Base-by-base conservation (phyloP, 805 yeast species). In the Candida dajiaensis region DNA sequence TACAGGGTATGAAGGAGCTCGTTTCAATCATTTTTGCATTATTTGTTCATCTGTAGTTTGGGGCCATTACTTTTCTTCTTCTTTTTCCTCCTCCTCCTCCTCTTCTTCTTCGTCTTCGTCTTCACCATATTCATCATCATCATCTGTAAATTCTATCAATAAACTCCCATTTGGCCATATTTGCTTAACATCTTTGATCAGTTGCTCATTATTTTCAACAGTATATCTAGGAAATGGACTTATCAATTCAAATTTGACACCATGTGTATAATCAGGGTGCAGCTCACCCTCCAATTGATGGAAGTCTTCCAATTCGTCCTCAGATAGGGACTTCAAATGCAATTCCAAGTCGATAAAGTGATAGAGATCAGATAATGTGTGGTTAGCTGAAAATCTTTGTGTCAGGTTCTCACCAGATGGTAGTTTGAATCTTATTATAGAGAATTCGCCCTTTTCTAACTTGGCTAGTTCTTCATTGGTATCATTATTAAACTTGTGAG, bases 141-240 rank as follows among this genome's bases (percentile, higher is more conserved):
- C 49, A 3, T 60, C 65, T 18, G 46, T 33, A 29, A 43, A 61
- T 53, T 81, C 85, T 4, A 81, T 74, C 43, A 83, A 63, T 22
- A 85, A 54, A 51, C 77, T 82, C 2, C 89, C 89, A 55, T 73
- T 82, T n/a, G 94, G 94, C 76, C 77, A 81, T n/a, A 85, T 58
- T 33, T 74, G 67, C 1, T 65, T 54, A 33, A 70, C 71, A 28
- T 77, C 75, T 26, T 56, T 58, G 6, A 85, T 61, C 2, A 44
- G 22, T 18, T 49, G 44, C 0, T 58, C 55, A 13, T 58, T 48
- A 26, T 66, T 67, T 4, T 67, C 70, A 15, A 85, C 61, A n/a
- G 66, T 63, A 40, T 62, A 70, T 50, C 87, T 73, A 4, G 89
- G 89, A 61, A 81, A 74, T 2, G 88, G 81, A 3, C 84, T 76